A percentile compares a stretch with the other conserved stretches of the same genome.
These are phyloP conservation scores for Thozetella sp. DNA, from an alignment of 495 filamentous ascomycete species.

Conservation along the genomic window DNA sequence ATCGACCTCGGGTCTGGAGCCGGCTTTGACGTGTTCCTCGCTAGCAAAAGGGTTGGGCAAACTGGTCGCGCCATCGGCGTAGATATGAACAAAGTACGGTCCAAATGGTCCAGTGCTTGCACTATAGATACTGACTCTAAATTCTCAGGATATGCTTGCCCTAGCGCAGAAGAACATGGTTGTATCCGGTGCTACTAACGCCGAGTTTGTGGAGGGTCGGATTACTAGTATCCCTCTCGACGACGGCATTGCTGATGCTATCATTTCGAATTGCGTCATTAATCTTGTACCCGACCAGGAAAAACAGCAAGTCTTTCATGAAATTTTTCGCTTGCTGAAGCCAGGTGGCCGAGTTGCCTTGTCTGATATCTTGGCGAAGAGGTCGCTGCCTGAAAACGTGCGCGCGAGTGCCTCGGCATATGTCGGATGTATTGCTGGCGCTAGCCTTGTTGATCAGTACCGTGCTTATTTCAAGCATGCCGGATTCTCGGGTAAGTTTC, in stretches of 20 bases:
- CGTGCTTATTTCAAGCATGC: constrained; percentile 52
- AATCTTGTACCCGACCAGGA: constrained; percentile 64
- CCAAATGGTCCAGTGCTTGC: neutral
- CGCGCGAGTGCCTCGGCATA: constrained; percentile 51
- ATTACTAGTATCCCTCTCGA: constrained; percentile 57
- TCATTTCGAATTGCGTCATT: constrained; percentile 62
- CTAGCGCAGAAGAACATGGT: constrained; percentile 48
- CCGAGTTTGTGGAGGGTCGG: constrained; percentile 50
- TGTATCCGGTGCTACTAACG: constrained; percentile 33
- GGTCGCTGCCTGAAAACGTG: constrained; percentile 50
- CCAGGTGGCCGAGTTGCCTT: constrained; percentile 64
- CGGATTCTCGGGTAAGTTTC: constrained; percentile 53
- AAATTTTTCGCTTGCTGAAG: constrained; percentile 64
- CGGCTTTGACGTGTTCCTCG: constrained; percentile 67
- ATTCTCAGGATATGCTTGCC: constrained; percentile 57
- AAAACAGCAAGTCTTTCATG: constrained; percentile 57
- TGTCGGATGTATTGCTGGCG: constrained; percentile 64
- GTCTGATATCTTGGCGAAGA: constrained; percentile 63
- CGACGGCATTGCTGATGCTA: constrained; percentile 48
- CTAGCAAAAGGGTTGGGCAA: constrained; percentile 55
- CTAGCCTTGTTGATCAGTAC: constrained; percentile 55
- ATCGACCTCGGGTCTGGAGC: constrained; percentile 66
- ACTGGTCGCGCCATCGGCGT: constrained; percentile 61
- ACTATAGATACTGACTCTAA: neutral
- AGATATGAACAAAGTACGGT: constrained; percentile 64